Conservation (phyloP, 1,284 basidiomycete genomes). For the Anthracocystis panici-leucophaei region DNA sequence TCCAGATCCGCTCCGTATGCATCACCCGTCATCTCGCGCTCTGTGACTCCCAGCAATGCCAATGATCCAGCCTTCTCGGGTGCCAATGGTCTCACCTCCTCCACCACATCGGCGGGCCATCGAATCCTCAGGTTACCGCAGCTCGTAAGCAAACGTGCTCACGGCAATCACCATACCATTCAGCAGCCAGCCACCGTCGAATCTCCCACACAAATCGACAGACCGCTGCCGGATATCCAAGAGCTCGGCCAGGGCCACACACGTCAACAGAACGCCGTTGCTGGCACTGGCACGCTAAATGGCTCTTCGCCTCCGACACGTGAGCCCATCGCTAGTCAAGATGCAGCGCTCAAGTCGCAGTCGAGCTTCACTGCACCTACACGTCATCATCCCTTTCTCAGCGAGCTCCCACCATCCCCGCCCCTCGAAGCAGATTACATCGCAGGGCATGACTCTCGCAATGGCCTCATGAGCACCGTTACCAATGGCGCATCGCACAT, state of each 20-base stretch:
- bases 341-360: conserved; percentile 43
- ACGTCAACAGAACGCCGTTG: conserved; percentile 10
- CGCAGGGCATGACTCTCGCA: conserved; percentile 38
- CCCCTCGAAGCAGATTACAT: conserved; percentile 58
- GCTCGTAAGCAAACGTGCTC: conserved; percentile 57
- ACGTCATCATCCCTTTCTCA: conserved; percentile 54
- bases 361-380: conserved; percentile 51
- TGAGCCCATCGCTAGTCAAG: conserved; percentile 20
- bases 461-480: conserved; percentile 41
- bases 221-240: conserved; percentile 12
- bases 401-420: conserved; percentile 62
- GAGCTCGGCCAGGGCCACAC: conserved; percentile 19
- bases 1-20: conserved; percentile 63
- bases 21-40: conserved; percentile 56
- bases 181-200: conserved; percentile 25
- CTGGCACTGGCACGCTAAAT: background rate
- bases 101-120: conserved; percentile 36
- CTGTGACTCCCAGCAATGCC: conserved; percentile 47
- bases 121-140: conserved; percentile 55
- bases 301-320: conserved; percentile 2
- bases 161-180: conserved; percentile 20
- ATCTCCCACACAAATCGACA: conserved; percentile 7
- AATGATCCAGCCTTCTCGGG: conserved; percentile 26
- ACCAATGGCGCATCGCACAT: conserved; percentile 19
- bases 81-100: conserved; percentile 20